A percentile compares a stretch with the other conserved stretches of the same genome.
Conservation (phyloP, 2,329 filamentous ascomycete genomes). For the Pestalotiopsis sp. region DNA sequence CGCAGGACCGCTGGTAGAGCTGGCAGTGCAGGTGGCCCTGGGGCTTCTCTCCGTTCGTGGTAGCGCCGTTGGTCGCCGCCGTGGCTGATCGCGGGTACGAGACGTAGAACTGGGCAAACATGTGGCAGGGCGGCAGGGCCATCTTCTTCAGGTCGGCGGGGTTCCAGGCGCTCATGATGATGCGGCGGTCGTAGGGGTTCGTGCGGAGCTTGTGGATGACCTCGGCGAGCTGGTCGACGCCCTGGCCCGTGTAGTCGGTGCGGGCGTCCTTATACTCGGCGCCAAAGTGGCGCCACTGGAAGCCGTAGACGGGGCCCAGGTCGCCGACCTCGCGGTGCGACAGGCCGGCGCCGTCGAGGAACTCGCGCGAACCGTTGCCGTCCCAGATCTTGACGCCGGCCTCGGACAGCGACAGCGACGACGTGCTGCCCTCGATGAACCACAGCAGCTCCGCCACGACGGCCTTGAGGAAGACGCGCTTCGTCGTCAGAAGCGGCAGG, state of each 20-base stretch:
- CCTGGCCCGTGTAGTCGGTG: constrained; percentile 83
- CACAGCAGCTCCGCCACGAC: constrained; percentile 92
- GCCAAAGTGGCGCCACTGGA: constrained; percentile 98
- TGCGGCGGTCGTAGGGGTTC: constrained; percentile 85
- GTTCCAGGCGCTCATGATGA: constrained; percentile 95
- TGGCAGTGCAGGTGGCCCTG: constrained; percentile 81
- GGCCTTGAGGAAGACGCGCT: constrained; percentile 90
- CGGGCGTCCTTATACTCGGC: constrained; percentile 81
- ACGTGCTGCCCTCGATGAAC: constrained; percentile 88
- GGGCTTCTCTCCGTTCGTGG: constrained; percentile 32
- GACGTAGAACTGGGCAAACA: constrained; percentile 85
- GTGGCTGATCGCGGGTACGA: constrained; percentile 52
- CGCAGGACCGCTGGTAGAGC: constrained; percentile 91
- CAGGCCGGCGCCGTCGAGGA: constrained; percentile 84
- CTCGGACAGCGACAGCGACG: constrained; percentile 73
- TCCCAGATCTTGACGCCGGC: constrained; percentile 97
- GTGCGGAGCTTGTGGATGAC: constrained; percentile 84
- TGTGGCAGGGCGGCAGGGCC: constrained; percentile 80
- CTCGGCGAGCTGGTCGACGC: constrained; percentile 90
- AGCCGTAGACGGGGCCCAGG: constrained; percentile 93
- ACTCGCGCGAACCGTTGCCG: constrained; percentile 89
- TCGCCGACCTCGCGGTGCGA: constrained; percentile 83
- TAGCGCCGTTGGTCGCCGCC: constrained; percentile 14
- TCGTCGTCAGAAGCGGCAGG: constrained; percentile 93
- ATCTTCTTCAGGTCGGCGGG: constrained; percentile 75